A percentile compares a stretch with the other conserved stretches of the same genome.
phyloP scores from a whole-genome alignment of 2,329 filamentous ascomycete genomes.

The Hypoxylon sp. region DNA sequence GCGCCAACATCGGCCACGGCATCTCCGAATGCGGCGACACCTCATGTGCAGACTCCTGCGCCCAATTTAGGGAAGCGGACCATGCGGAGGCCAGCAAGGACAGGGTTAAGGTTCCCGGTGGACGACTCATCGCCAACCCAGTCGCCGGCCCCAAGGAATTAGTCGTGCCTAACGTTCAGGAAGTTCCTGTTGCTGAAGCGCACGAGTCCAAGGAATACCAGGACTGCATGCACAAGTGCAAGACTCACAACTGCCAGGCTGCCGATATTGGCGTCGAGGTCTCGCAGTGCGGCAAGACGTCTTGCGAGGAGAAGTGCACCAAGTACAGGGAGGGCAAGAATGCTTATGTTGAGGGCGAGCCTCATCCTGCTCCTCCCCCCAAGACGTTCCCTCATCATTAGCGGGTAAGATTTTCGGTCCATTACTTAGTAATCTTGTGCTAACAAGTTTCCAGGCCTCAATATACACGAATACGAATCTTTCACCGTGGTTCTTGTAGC shows the following conservation, averaged over 20 bases:
- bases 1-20: conserved; percentile 16
- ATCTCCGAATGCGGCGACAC: conserved; percentile 32
- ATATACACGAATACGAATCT: background rate
- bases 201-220: conserved; percentile 25
- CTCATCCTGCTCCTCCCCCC: background rate
- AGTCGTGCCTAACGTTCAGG: conserved; percentile 1
- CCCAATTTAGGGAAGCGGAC: background rate
- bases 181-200: conserved; percentile 2
- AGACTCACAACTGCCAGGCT: conserved; percentile 35
- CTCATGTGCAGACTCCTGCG: conserved; percentile 27
- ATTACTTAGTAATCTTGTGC: background rate
- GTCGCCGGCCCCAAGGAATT: background rate
- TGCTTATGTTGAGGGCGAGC: background rate
- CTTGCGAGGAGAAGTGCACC: conserved; percentile 29
- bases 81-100: background rate
- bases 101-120: background rate
- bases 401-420: background rate
- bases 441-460: background rate
- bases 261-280: conserved; percentile 23
- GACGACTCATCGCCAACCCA: background rate
- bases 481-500: background rate
- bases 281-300: conserved; percentile 33
- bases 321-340: background rate
- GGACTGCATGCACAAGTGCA: conserved; percentile 32
- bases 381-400: background rate